Conservation (phyloP, 139 green algal genomes). For the Volvox africanus region DNA sequence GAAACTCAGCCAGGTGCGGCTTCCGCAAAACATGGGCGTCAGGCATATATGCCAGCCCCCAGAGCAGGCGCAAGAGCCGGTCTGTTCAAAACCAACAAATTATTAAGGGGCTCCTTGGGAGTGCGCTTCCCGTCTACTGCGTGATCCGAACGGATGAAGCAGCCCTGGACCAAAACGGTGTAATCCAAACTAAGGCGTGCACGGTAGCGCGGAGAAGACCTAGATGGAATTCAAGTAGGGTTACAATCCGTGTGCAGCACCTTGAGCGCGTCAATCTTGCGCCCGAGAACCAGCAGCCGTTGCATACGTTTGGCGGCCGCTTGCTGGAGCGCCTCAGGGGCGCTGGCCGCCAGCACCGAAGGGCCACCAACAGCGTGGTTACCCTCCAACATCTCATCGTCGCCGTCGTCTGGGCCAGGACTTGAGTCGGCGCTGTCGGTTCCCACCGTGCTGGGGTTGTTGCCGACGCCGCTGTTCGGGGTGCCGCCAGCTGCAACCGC, state of each 20-base stretch:
- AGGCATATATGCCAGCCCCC: too few relatives aligned
- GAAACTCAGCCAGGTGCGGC: too few relatives aligned
- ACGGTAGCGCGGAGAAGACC: too few relatives aligned
- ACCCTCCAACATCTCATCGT: background rate
- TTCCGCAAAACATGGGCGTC: too few relatives aligned
- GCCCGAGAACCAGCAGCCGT: slow-evolving; percentile 70
- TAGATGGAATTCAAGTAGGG: too few relatives aligned
- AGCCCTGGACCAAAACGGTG: too few relatives aligned
- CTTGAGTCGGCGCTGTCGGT: background rate
- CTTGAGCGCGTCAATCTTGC: slow-evolving; percentile 65
- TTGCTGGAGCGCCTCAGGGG: slow-evolving; percentile 19
- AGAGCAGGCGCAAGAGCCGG: background rate
- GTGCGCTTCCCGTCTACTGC: too few relatives aligned
- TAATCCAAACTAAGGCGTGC: too few relatives aligned
- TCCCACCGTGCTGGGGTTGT: background rate
- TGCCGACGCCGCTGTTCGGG: background rate
- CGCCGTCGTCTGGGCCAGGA: background rate
- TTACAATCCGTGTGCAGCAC: background rate
- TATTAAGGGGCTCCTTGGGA: too few relatives aligned
- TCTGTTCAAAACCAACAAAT: too few relatives aligned
- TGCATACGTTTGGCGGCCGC: slow-evolving; percentile 60
- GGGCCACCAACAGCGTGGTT: background rate
- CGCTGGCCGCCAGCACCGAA: slow-evolving; percentile 4
- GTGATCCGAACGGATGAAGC: too few relatives aligned
- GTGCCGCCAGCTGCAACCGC: background rate